These are phyloP conservation scores for Naganishia sp. DNA, from an alignment of 1,284 basidiomycete species.

Conservation along the genomic window DNA sequence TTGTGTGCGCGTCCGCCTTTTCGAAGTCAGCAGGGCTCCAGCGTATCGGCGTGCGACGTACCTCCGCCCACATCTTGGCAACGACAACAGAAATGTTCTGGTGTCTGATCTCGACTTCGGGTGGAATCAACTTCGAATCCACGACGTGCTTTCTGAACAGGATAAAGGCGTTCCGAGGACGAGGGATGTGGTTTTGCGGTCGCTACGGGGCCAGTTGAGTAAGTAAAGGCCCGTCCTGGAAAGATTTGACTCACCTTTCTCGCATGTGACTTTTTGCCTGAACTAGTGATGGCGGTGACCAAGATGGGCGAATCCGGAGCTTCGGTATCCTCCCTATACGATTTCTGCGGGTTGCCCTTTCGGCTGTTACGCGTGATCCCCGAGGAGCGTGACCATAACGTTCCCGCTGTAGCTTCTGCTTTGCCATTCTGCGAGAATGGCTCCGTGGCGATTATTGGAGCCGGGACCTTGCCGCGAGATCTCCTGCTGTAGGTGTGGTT, in stretches of 20 bases:
- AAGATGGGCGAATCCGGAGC: conserved; percentile 20
- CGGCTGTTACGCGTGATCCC: not conserved
- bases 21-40: conserved; percentile 55
- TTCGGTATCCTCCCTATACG: conserved; percentile 10
- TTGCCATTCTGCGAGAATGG: conserved; percentile 2
- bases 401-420: not conserved
- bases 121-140: conserved; percentile 70
- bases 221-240: not conserved
- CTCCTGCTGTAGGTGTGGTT: not conserved
- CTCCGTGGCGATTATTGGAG: not conserved
- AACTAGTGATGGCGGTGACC: conserved; percentile 32
- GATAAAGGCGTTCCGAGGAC: conserved; percentile 92
- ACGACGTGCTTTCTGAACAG: conserved; percentile 89
- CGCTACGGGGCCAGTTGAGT: conserved; percentile 36
- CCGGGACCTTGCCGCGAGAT: not conserved
- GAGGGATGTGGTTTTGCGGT: conserved; percentile 74
- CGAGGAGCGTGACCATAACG: not conserved
- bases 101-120: conserved; percentile 78
- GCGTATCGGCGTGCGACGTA: conserved; percentile 31
- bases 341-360: not conserved
- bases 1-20: conserved; percentile 43
- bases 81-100: conserved; percentile 58
- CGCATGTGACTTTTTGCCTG: conserved; percentile 41
- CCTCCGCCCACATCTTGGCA: conserved; percentile 51
- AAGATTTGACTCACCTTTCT: conserved; percentile 41